A percentile compares a stretch with the other conserved stretches of the same genome.
phyloP scores from a whole-genome alignment of 2,329 filamentous ascomycete species.

The Neopestalotiopsis rosae region DNA sequence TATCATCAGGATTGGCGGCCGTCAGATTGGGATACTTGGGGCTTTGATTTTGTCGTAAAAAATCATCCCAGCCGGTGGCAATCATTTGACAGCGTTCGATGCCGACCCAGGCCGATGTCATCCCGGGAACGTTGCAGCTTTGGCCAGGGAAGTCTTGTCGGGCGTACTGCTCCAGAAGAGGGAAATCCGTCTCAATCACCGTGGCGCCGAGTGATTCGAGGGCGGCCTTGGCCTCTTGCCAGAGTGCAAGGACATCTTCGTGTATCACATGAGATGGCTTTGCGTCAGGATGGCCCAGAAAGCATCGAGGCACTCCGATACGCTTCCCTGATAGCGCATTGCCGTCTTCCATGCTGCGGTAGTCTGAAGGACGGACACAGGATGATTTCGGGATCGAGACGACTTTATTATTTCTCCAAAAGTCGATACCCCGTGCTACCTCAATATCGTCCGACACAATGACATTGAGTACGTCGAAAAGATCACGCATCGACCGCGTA shows the following conservation, averaged over 20 bases:
- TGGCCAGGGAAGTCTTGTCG: background rate
- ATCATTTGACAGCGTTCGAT: conserved; percentile 6
- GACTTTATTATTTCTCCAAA: background rate
- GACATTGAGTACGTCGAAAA: conserved; percentile 54
- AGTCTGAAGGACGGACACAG: background rate
- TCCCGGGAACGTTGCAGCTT: background rate
- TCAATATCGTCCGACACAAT: conserved; percentile 47
- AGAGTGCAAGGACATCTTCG: background rate
- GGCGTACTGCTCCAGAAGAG: background rate
- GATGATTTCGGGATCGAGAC: background rate
- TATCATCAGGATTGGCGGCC: background rate
- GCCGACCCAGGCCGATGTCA: background rate
- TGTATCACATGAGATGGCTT: background rate
- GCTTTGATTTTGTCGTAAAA: background rate
- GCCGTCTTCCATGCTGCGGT: background rate
- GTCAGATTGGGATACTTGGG: background rate
- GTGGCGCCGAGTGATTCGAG: conserved; percentile 8
- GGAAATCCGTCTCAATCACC: background rate
- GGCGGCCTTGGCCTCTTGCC: background rate
- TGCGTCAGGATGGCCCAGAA: background rate
- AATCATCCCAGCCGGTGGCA: conserved; percentile 4
- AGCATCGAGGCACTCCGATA: background rate
- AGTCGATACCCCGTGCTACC: background rate
- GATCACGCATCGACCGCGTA: conserved; percentile 53
- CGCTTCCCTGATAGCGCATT: background rate